Conservation (phyloP, 345 rosid species). For the Jatropha curcas region DNA sequence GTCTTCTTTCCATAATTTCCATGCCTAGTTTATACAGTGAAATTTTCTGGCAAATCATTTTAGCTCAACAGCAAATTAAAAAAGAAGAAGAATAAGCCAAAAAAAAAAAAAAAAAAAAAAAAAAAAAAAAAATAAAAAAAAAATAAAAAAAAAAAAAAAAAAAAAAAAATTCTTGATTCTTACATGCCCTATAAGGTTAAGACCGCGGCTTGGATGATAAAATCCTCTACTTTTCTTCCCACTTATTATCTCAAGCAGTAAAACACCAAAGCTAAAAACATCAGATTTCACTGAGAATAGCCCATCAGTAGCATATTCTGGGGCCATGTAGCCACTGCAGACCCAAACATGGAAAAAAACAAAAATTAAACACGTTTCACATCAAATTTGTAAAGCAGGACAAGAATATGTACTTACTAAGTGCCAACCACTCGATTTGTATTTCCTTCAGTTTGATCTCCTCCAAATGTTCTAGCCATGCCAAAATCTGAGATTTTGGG, state of each 20-base stretch:
- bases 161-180: background rate
- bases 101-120: background rate
- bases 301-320: slow-evolving; percentile 18
- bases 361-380: background rate
- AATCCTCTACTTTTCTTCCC: slow-evolving; percentile 19
- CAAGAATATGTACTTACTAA: background rate
- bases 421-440: slow-evolving; percentile 15
- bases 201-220: background rate
- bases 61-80: background rate
- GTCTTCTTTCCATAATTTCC: slow-evolving; percentile 9
- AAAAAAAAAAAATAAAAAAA: background rate
- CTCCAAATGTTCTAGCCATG: slow-evolving; percentile 9
- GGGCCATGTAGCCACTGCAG: slow-evolving; percentile 17
- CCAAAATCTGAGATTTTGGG: slow-evolving; percentile 20
- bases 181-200: slow-evolving; percentile 14
- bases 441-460: background rate
- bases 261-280: slow-evolving; percentile 17
- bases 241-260: slow-evolving; percentile 12
- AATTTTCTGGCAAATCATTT: background rate
- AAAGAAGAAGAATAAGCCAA: background rate
- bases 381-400: background rate
- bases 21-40: background rate
- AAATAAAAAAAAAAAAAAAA: no score
- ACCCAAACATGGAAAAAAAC: background rate
- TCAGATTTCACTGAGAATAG: slow-evolving; percentile 18